Conservation (phyloP, 177 flowering plant species). For the Vitis hybrid region DNA sequence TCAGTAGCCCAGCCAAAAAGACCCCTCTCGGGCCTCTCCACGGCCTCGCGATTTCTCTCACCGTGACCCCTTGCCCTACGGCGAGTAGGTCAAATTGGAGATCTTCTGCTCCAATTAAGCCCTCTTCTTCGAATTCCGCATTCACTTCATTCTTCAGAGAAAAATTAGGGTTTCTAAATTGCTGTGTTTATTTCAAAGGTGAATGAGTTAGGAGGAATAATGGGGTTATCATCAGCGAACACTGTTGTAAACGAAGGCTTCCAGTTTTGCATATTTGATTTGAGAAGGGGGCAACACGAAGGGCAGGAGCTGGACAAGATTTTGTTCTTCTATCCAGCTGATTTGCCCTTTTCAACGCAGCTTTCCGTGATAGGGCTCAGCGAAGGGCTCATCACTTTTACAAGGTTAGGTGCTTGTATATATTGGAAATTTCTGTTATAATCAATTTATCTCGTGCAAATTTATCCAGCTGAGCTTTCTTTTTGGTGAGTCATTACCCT, state of each 20-base stretch:
- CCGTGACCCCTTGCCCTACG: no score
- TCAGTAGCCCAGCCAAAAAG: no score
- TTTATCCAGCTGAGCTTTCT: no score
- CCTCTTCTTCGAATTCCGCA: no score
- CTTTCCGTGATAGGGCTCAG: conserved; percentile 92
- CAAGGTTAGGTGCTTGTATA: conserved; percentile 46
- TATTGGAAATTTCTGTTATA: no score
- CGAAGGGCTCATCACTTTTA: conserved; percentile 96
- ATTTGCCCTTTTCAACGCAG: conserved; percentile 66
- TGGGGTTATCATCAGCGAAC: conserved; percentile 66
- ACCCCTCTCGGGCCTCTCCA: no score
- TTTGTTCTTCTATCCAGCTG: conserved; percentile 80
- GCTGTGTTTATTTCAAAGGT: neutral
- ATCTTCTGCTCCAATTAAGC: no score
- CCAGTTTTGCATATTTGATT: conserved; percentile 80
- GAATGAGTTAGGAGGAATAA: conserved; percentile 19
- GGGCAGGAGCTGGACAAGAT: conserved; percentile 94
- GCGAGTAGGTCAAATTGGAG: no score
- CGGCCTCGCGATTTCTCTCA: no score
- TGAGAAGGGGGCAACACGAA: conserved; percentile 85
- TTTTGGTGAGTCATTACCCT: no score
- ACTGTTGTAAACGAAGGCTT: conserved; percentile 40
- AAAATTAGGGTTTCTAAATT: no score
- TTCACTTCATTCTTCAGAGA: neutral
- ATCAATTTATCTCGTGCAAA: no score